These are phyloP conservation scores for Nakazawaea holstii DNA, from an alignment of 805 yeast species.

Conservation along the genomic window DNA sequence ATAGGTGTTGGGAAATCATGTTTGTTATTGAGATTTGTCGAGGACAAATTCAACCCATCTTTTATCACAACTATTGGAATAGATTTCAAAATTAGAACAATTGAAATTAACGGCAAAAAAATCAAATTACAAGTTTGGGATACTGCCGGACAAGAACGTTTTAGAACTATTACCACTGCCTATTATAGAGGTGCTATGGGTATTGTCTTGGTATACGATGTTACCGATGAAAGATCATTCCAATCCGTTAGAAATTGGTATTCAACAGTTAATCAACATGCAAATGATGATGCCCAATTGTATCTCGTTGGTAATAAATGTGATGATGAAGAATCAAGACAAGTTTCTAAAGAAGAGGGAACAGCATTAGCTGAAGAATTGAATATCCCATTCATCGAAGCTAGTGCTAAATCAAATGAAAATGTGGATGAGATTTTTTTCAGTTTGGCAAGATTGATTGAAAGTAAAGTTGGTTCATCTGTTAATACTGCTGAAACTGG, in stretches of 20 bases:
- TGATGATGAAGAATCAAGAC: slow-evolving; percentile 85
- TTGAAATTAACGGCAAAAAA: slow-evolving; percentile 87
- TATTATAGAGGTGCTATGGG: slow-evolving; percentile 91
- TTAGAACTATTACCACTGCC: slow-evolving; percentile 91
- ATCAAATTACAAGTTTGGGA: slow-evolving; percentile 96
- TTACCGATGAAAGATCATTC: slow-evolving; percentile 85
- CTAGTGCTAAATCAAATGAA: slow-evolving; percentile 89
- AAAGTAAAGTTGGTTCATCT: slow-evolving; percentile 61
- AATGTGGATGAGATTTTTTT: slow-evolving; percentile 91
- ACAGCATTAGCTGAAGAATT: slow-evolving; percentile 80
- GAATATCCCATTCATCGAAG: slow-evolving; percentile 89
- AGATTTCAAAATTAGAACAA: slow-evolving; percentile 95
- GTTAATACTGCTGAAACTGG: slow-evolving; percentile 22
- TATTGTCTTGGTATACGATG: slow-evolving; percentile 77
- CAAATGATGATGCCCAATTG: slow-evolving; percentile 92
- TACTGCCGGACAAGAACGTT: slow-evolving; percentile 96
- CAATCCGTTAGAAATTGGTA: slow-evolving; percentile 93
- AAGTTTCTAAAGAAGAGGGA: slow-evolving; percentile 87
- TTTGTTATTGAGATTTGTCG: slow-evolving; percentile 85
- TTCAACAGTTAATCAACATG: slow-evolving; percentile 93
- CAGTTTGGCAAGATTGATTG: slow-evolving; percentile 80
- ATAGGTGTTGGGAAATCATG: slow-evolving; percentile 81
- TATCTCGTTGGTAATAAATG: slow-evolving; percentile 94
- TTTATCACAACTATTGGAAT: slow-evolving; percentile 98
- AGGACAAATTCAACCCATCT: slow-evolving; percentile 93